phyloP scores from a whole-genome alignment of 768 basidiomycete genomes.

The Mycena venus region DNA sequence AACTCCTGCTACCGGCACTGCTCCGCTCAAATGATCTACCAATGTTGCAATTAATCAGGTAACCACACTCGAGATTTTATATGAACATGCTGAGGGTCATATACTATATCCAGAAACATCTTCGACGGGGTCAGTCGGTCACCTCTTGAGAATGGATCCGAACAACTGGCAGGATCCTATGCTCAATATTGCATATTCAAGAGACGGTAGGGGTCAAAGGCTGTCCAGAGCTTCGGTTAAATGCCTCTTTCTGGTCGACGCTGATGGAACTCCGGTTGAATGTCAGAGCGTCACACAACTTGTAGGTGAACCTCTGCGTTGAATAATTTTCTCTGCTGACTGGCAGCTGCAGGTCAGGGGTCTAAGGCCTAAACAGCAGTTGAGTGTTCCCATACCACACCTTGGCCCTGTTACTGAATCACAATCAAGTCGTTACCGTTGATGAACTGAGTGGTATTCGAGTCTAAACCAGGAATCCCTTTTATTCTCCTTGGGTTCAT shows the following conservation, averaged over 20 bases:
- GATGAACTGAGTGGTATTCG: too few relatives aligned
- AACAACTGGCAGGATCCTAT: neutral
- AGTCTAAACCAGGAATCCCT: too few relatives aligned
- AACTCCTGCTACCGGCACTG: neutral
- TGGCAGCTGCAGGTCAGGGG: neutral
- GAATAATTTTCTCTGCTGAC: neutral
- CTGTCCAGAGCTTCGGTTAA: neutral
- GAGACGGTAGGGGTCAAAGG: neutral
- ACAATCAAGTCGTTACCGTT: too few relatives aligned
- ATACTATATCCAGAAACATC: neutral
- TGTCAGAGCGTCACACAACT: neutral
- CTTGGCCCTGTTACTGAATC: too few relatives aligned
- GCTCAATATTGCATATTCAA: neutral
- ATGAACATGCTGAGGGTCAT: neutral
- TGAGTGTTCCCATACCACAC: neutral
- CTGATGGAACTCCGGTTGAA: neutral
- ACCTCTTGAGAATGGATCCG: neutral
- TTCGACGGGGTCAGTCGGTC: neutral
- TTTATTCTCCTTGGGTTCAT: too few relatives aligned
- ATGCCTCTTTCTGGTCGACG: neutral
- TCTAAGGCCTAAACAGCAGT: neutral
- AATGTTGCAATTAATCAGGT: constrained; percentile 9
- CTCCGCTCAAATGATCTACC: neutral
- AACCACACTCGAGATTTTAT: neutral
- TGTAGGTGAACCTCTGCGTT: neutral